phyloP scores from a whole-genome alignment of 2,329 filamentous ascomycete genomes.

The Colletotrichum falcatum region DNA sequence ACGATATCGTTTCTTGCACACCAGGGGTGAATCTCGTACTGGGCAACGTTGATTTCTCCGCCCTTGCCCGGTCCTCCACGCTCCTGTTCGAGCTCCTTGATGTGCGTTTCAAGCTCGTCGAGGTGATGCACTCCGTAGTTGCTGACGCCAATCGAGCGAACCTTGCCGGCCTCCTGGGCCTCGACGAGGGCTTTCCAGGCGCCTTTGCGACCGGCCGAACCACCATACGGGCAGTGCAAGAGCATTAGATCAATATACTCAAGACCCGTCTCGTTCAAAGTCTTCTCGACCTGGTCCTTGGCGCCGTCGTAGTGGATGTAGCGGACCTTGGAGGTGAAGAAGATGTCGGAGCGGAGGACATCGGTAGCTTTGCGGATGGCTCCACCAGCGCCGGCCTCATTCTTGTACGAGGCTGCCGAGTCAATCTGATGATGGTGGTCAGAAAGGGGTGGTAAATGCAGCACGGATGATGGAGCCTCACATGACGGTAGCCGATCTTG shows the following conservation, averaged over 20 bases:
- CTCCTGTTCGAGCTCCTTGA: constrained; percentile 70
- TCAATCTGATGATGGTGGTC: constrained; percentile 56
- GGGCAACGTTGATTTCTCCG: constrained; percentile 83
- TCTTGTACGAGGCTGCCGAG: constrained; percentile 64
- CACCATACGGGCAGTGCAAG: constrained; percentile 72
- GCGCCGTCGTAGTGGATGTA: constrained; percentile 70
- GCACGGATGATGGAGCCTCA: constrained; percentile 44
- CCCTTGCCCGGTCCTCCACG: constrained; percentile 72
- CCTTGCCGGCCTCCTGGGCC: constrained; percentile 69
- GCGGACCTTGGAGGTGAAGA: constrained; percentile 67
- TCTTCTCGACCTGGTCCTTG: constrained; percentile 72
- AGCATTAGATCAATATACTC: constrained; percentile 77
- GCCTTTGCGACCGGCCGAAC: constrained; percentile 65
- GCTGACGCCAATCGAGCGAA: constrained; percentile 72
- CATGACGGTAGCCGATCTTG: constrained; percentile 65
- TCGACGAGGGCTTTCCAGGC: constrained; percentile 75
- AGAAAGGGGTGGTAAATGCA: not conserved
- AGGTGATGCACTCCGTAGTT: constrained; percentile 75
- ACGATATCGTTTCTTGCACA: constrained; percentile 82
- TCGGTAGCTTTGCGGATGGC: constrained; percentile 56
- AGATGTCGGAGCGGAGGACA: constrained; percentile 61
- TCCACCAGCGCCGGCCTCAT: constrained; percentile 62
- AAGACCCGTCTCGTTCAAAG: constrained; percentile 71
- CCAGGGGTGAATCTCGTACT: constrained; percentile 94
- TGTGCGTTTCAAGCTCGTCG: constrained; percentile 69